These are phyloP conservation scores for Cercospora zeina DNA, from an alignment of 2,329 filamentous ascomycete genomes.

Conservation along the genomic window DNA sequence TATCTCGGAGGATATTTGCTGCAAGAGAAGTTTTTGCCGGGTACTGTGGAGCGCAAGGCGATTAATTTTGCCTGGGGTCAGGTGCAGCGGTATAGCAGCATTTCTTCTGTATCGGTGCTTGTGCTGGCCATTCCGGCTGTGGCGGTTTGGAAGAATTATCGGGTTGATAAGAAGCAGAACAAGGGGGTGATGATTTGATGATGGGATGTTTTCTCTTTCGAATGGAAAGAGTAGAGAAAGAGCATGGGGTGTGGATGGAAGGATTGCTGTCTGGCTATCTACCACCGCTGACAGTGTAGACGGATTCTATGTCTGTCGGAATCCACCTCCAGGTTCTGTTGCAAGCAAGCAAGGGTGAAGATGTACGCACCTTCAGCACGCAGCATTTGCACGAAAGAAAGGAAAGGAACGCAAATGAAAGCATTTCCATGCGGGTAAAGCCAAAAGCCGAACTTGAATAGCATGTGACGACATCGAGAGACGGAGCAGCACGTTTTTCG, in stretches of 20 bases:
- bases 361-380: too few species aligned
- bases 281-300: too few species aligned
- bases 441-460: too few species aligned
- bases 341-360: too few species aligned
- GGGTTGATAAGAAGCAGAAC: constrained; percentile 42
- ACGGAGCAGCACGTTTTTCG: too few species aligned
- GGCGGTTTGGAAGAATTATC: constrained; percentile 42
- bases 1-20: constrained; percentile 26
- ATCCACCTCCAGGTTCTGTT: too few species aligned
- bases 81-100: constrained; percentile 48
- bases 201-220: too few species aligned
- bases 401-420: too few species aligned
- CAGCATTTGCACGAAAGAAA: background rate
- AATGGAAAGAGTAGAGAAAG: too few species aligned
- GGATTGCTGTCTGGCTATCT: background rate
- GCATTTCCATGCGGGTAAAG: background rate
- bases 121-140: constrained; percentile 38
- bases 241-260: too few species aligned
- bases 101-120: constrained; percentile 41
- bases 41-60: constrained; percentile 46
- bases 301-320: too few species aligned
- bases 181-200: constrained; percentile 41
- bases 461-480: too few species aligned
- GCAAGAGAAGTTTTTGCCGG: constrained; percentile 42
- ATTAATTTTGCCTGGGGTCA: constrained; percentile 52